Percentiles rank a stretch among this genome's conserved stretches.
phyloP scores from a whole-genome alignment of 257 asterid species.

The Capsicum chinense region DNA sequence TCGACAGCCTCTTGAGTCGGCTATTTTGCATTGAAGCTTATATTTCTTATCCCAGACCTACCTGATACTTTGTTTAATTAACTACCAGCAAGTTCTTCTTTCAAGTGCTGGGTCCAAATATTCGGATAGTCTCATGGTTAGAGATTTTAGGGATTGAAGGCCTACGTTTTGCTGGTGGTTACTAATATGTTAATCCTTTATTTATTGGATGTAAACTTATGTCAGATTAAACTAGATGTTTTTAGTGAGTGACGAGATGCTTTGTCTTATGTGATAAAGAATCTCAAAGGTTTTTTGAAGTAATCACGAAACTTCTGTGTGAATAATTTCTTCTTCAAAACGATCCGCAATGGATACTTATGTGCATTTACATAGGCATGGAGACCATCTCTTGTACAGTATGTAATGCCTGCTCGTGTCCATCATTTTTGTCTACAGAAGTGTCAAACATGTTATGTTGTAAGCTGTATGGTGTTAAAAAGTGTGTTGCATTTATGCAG shows the following conservation, averaged over 20 bases:
- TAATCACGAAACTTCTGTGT: background rate
- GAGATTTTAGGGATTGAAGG: background rate
- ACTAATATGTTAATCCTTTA: too few species aligned
- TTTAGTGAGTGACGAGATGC: background rate
- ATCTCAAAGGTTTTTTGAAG: background rate
- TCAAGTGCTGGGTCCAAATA: background rate
- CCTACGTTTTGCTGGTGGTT: background rate
- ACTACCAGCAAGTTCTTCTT: background rate
- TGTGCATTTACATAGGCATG: too few species aligned
- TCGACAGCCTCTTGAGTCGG: background rate
- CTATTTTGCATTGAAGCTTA: background rate
- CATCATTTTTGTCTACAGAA: too few species aligned
- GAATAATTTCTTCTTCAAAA: background rate
- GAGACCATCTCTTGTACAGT: too few species aligned
- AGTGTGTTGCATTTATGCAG: too few species aligned
- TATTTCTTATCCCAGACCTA: background rate
- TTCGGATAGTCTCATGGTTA: background rate
- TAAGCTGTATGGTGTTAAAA: too few species aligned
- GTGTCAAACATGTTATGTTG: too few species aligned
- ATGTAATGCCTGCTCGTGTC: too few species aligned
- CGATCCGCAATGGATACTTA: background rate
- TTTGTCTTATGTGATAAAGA: background rate
- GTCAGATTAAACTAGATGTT: background rate
- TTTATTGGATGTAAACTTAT: background rate
- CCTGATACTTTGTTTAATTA: background rate